phyloP scores from a whole-genome alignment of 805 yeast genomes.

The Geotrichum ghanense region DNA sequence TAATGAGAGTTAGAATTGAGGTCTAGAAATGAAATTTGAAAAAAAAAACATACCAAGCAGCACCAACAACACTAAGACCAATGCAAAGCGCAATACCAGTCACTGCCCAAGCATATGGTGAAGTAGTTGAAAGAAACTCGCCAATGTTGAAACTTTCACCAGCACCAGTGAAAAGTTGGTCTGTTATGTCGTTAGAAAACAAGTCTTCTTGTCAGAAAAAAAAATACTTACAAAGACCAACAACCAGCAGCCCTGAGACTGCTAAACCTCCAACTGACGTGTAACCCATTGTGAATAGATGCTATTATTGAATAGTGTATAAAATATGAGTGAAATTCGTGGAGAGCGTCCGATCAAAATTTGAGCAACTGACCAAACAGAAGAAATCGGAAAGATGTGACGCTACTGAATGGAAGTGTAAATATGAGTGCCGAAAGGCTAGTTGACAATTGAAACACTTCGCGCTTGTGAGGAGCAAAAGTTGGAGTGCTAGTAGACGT shows the following conservation, averaged over 20 bases:
- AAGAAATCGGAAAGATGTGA: no score
- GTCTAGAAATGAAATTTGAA: constrained; percentile 2
- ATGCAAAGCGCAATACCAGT: constrained; percentile 85
- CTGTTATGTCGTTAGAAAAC: not conserved
- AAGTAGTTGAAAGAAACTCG: constrained; percentile 66
- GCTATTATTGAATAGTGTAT: not conserved
- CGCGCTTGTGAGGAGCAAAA: no score
- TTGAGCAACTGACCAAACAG: no score
- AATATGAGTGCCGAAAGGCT: no score
- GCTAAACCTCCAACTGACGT: constrained; percentile 9
- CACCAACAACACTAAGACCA: constrained; percentile 91
- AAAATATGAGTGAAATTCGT: no score
- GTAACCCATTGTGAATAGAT: not conserved
- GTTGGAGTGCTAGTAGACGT: no score
- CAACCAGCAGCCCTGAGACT: constrained; percentile 22
- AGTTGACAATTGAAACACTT: no score
- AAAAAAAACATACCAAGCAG: constrained; percentile 62
- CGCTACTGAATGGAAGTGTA: no score
- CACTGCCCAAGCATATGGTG: constrained; percentile 96
- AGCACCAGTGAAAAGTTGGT: constrained; percentile 67
- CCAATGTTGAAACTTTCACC: constrained; percentile 93
- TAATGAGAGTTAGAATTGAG: constrained; percentile 4
- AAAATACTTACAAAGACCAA: constrained; percentile 29
- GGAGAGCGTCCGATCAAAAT: no score
- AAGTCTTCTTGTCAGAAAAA: not conserved